These are phyloP conservation scores for Pythium sukuiense DNA, from an alignment of 352 stramenopile species.

Conservation along the genomic window DNA sequence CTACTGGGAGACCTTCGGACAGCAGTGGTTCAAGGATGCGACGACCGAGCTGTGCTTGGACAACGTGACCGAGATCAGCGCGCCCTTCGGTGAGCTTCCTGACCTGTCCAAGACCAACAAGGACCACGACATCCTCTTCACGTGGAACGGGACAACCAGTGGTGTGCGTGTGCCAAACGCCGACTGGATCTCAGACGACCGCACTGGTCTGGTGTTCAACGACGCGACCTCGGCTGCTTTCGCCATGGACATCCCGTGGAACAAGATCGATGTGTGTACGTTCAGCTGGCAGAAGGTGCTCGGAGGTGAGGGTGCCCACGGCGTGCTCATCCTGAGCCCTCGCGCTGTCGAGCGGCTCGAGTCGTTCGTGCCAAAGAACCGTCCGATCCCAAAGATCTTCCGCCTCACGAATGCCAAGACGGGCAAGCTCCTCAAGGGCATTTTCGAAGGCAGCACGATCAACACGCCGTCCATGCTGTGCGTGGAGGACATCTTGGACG, in stretches of 20 bases:
- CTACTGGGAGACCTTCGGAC: conserved; percentile 98
- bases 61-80: conserved; percentile 93
- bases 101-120: conserved; percentile 93
- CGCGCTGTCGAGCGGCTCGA: conserved; percentile 96
- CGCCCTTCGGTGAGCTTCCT: conserved; percentile 96
- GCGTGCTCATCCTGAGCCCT: conserved; percentile 96
- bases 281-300: conserved; percentile 99
- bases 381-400: conserved; percentile 99
- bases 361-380: conserved; percentile 86
- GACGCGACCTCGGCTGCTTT: conserved; percentile 99
- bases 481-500: conserved; percentile 99
- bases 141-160: conserved; percentile 99
- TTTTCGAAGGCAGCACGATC: conserved; percentile 99
- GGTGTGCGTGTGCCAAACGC: conserved; percentile 95
- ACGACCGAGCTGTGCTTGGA: conserved; percentile 94
- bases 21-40: conserved; percentile 96
- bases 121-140: conserved; percentile 98
- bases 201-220: conserved; percentile 95
- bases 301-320: conserved; percentile 97
- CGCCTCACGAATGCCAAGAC: conserved; percentile 96
- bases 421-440: conserved; percentile 91
- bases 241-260: conserved; percentile 98
- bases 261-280: conserved; percentile 99
- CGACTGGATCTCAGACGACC: conserved; percentile 96
- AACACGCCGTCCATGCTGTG: conserved; percentile 99